Base-by-base conservation (phyloP, 2,329 filamentous ascomycete genomes). In the Penicillium griseofulvum region DNA sequence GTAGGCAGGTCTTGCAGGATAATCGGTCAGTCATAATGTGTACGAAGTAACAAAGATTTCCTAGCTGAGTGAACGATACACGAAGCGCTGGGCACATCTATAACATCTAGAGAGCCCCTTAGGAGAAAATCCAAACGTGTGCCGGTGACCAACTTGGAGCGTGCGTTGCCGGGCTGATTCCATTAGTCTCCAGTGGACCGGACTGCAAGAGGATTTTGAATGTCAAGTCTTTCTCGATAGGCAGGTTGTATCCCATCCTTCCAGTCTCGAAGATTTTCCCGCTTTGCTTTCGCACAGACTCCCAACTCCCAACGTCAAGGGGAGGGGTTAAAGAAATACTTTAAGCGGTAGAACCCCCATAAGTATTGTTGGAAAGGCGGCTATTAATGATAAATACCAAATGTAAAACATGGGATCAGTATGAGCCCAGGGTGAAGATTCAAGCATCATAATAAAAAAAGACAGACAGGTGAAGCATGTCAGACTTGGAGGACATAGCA, bases 101-200 rank as follows among this genome's bases (percentile, higher is more conserved):
- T 54, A 53, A 38, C 38, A 43, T 51, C 38, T 28, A 33, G 39
- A 43, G 33, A 45, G 14, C 22, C 39, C 17, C 43, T 49, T 53
- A 17, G 24, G 33, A 47, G 42, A 33, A 33, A 55, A 36, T 41
- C 44, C 44, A 56, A 41, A 14, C 26, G 17, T 34, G 49, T 51
- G 52, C 58, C 49, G 49, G 45, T 53, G 42, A 53, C 52, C 61
- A 63, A 56, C 56, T 19, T 59, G 56, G 55, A 55, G 46, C 54
- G 55, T 64, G 60, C 58, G 52, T 57, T 24, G 26, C 54, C 37
- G 58, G 62, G 58, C 58, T 61, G 54, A 39, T 58, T 63, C 44
- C 38, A 49, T 37, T 34, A 44, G 51, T 48, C 52, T 57, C 52
- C 46, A 59, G 51, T 57, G 49, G 54, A 57, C 45, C 46, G 47